Conservation (phyloP, 2,329 filamentous ascomycete species). For the Dendrostoma leiphaemia region DNA sequence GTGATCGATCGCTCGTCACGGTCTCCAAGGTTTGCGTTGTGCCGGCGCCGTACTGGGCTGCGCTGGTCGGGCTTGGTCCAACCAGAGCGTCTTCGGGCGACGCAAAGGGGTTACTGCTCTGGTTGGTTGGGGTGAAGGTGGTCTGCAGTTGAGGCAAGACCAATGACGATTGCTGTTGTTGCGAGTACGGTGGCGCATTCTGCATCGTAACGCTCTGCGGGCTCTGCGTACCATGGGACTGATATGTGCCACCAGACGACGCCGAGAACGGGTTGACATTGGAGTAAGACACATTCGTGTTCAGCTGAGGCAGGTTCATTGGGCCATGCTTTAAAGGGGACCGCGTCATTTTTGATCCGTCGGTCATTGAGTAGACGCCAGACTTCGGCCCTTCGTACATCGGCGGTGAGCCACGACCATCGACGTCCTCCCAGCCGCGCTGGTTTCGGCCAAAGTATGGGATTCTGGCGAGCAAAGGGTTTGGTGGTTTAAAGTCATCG, state of each 20-base stretch:
- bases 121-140: slow-evolving; percentile 4
- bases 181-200: not conserved
- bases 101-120: slow-evolving; percentile 19
- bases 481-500: slow-evolving; percentile 9
- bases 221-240: slow-evolving; percentile 1
- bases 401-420: slow-evolving; percentile 19
- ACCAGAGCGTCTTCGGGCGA: slow-evolving; percentile 25
- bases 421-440: slow-evolving; percentile 29
- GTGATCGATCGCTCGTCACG: slow-evolving; percentile 31
- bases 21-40: slow-evolving; percentile 20
- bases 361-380: slow-evolving; percentile 15
- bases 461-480: slow-evolving; percentile 29
- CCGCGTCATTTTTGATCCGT: slow-evolving; percentile 6
- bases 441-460: slow-evolving; percentile 31
- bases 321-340: slow-evolving; percentile 6
- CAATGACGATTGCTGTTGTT: not conserved
- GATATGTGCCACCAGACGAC: not conserved
- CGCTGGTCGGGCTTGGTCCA: slow-evolving; percentile 24
- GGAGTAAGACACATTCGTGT: slow-evolving; percentile 20
- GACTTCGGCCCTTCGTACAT: slow-evolving; percentile 11
- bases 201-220: slow-evolving; percentile 2
- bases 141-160: slow-evolving; percentile 3
- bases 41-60: slow-evolving; percentile 25
- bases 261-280: slow-evolving; percentile 16
- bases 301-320: slow-evolving; percentile 6